Evolutionary conservation across 192 early-diverging fungal genomes (phyloP), one percentile per base, ranked within the genome.

Genomic region (Dimargaris xerosporica): DNA sequence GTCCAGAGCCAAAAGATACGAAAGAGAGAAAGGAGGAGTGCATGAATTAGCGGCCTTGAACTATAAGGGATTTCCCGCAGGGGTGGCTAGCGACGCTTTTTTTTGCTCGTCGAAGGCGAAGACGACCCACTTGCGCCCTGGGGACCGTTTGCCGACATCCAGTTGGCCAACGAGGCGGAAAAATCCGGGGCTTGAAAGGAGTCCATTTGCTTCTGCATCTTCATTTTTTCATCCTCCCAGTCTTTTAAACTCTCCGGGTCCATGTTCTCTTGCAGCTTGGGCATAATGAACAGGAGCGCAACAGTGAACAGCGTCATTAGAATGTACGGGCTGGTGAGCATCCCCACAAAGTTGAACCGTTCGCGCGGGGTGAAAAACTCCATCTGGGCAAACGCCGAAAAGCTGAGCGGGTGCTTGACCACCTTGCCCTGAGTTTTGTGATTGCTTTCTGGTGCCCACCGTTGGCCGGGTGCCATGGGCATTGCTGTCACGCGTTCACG

Each of bases 281-380:
- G 84, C 69, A 86, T 42, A 45, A 80, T 65, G 65, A 83, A 83
- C 26, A 86, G 68, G n/a, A 79, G 62, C 6, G 71, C 42, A 44
- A 86, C 66, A 39, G 78, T 78, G 28, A 73, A 73, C 29, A 77
- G 79, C 54, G 79, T 76, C 82, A 86, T 84, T 56, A 86, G 64
- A 64, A 86, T 74, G 67, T 84, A 84, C 13, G 84, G 84, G 62
- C 84, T 86, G 0, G 73, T 69, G 60, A 86, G 75, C 69, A 86
- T 71, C 17, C 75, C 53, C 44, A 74, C 64, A 29, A 80, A 64
- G 62, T 80, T 80, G 72, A 86, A 82, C 30, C 75, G 75, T 65
- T 81, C 80, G 15, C 84, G 76, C 48, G 67, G 68, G 17, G 70
- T 75, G 63, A 72, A 75, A 58, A 78, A 78, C 31, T 74, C 73